Conservation (phyloP, 202 grass and related monocot species). For the Zoysia matrella region DNA sequence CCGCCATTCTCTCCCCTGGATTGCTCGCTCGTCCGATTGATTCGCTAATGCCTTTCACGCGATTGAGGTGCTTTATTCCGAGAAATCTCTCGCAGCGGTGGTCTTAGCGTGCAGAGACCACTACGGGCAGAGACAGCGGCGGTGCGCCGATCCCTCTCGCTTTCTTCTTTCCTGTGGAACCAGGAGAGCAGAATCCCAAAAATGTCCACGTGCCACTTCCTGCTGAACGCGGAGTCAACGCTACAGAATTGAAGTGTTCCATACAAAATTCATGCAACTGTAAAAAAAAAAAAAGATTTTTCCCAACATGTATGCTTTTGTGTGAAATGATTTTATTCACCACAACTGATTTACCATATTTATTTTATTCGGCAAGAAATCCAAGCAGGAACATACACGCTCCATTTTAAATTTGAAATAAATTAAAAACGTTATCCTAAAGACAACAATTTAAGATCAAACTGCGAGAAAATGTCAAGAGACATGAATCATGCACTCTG, state of each 20-base stretch:
- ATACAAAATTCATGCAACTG: neutral
- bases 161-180: neutral
- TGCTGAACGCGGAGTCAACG: slow-evolving; percentile 1
- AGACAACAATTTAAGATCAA: too few relatives aligned
- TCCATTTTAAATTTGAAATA: too few relatives aligned
- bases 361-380: too few relatives aligned
- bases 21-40: neutral
- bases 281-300: too few relatives aligned
- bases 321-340: too few relatives aligned
- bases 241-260: neutral
- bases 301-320: too few relatives aligned
- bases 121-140: neutral
- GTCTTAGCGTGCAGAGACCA: too few relatives aligned
- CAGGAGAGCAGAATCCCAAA: neutral
- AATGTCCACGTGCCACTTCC: neutral
- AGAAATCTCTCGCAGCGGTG: too few relatives aligned
- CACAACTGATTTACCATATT: too few relatives aligned
- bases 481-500: neutral
- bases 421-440: too few relatives aligned
- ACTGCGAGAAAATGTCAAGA: neutral
- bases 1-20: neutral
- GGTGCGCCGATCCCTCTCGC: neutral
- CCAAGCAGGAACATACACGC: too few relatives aligned
- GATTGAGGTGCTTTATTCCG: too few relatives aligned
- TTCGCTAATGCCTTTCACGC: neutral